These are phyloP conservation scores for Russula sp. DNA, from an alignment of 768 basidiomycete species.

Conservation along the genomic window DNA sequence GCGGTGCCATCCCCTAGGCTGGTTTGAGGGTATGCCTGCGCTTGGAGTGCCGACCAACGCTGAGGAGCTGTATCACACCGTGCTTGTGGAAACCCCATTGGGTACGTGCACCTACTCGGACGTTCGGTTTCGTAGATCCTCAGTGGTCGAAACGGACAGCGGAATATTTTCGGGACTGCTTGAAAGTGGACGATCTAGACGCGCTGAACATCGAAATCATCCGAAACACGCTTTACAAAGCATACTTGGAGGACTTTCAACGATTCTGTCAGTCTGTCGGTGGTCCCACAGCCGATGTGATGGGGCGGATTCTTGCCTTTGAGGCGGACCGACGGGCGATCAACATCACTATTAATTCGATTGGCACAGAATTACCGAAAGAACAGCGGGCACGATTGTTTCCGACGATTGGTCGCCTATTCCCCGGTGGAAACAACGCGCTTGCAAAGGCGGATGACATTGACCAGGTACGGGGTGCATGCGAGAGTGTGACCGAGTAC, in stretches of 20 bases:
- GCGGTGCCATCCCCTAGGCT: constrained; percentile 93
- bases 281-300: constrained; percentile 82
- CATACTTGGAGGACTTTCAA: constrained; percentile 97
- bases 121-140: background rate
- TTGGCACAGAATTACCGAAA: constrained; percentile 90
- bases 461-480: constrained; percentile 82
- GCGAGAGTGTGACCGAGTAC: constrained; percentile 88
- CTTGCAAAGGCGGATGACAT: constrained; percentile 93
- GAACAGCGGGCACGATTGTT: constrained; percentile 93
- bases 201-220: constrained; percentile 99
- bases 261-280: constrained; percentile 73
- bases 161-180: constrained; percentile 94
- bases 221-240: constrained; percentile 97
- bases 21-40: constrained; percentile 98
- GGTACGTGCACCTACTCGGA: constrained; percentile 48
- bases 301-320: constrained; percentile 88
- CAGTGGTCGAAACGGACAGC: constrained; percentile 39
- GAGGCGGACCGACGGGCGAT: constrained; percentile 96
- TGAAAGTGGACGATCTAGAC: constrained; percentile 93
- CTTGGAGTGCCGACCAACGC: constrained; percentile 99
- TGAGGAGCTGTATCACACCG: constrained; percentile 95
- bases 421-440: constrained; percentile 91
- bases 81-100: constrained; percentile 94
- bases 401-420: constrained; percentile 89
- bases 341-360: constrained; percentile 99